phyloP scores from a whole-genome alignment of 2,329 filamentous ascomycete species.

The Phaeosphaeriaceae sp. region DNA sequence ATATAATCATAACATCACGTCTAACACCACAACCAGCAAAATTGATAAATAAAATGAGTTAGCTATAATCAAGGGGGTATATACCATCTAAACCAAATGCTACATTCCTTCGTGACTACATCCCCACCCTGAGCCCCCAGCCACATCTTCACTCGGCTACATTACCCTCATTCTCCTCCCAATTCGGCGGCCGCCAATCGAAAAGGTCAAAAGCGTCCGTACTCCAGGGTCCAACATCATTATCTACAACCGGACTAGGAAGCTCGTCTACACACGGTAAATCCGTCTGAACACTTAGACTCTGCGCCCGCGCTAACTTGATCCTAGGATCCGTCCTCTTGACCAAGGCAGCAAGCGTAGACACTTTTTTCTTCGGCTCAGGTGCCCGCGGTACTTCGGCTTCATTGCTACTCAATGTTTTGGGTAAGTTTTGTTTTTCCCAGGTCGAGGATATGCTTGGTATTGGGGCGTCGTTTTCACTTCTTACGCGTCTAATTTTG shows the following conservation, averaged over 20 bases:
- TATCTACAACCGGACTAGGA: conserved; percentile 53
- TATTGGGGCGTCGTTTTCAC: conserved; percentile 43
- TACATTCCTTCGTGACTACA: too few relatives aligned
- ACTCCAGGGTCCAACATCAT: conserved; percentile 70
- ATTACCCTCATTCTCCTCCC: too few relatives aligned
- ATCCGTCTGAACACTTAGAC: conserved; percentile 32
- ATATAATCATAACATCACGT: too few relatives aligned
- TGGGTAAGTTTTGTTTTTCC: conserved; percentile 36
- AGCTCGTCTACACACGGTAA: conserved; percentile 21
- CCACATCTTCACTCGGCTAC: conserved; percentile 6
- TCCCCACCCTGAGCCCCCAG: too few relatives aligned
- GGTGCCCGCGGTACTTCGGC: not conserved
- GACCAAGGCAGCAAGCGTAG: conserved; percentile 34
- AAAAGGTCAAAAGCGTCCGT: conserved; percentile 72
- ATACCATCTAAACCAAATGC: too few relatives aligned
- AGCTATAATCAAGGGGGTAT: too few relatives aligned
- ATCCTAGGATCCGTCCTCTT: conserved; percentile 40
- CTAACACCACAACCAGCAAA: too few relatives aligned
- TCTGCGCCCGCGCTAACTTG: conserved; percentile 37
- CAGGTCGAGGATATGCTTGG: conserved; percentile 36
- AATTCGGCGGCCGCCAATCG: conserved; percentile 62
- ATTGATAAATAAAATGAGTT: too few relatives aligned
- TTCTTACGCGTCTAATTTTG: conserved; percentile 35
- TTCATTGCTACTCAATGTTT: conserved; percentile 1
- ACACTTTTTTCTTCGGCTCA: conserved; percentile 19